Evolutionary conservation across 257 asterid genomes (phyloP).

Genomic region (Solanum infundibuliforme): DNA sequence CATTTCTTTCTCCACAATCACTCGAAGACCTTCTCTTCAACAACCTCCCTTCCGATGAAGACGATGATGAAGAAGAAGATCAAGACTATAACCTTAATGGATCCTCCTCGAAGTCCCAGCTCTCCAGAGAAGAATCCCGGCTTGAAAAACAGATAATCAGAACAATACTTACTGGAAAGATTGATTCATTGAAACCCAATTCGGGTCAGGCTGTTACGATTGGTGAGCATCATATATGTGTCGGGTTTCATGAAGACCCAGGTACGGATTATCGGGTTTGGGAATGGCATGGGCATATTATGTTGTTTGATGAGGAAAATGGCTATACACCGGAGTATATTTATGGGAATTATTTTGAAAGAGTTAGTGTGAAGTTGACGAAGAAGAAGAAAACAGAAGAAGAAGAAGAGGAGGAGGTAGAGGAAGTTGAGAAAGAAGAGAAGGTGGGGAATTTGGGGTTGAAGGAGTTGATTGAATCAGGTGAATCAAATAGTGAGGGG

Average conservation of each 20-base stretch:
- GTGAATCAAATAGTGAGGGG: constrained; percentile 28
- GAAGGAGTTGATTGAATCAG: constrained; percentile 69
- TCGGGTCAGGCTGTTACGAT: constrained; percentile 78
- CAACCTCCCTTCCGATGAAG: constrained; percentile 44
- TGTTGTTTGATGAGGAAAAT: constrained; percentile 87
- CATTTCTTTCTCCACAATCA: constrained; percentile 35
- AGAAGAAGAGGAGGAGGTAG: constrained; percentile 7
- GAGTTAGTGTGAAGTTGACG: constrained; percentile 22
- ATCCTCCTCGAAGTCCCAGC: constrained; percentile 47
- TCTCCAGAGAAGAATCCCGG: constrained; percentile 70
- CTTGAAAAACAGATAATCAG: constrained; percentile 80
- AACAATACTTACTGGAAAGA: constrained; percentile 45
- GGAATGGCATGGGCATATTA: constrained; percentile 97
- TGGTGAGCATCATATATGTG: constrained; percentile 88
- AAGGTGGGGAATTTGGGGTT: constrained; percentile 51
- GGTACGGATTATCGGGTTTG: constrained; percentile 79
- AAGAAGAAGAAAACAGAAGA: constrained; percentile 4
- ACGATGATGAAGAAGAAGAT: constrained; percentile 26
- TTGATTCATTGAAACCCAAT: constrained; percentile 64
- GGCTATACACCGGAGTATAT: constrained; percentile 85
- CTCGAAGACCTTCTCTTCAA: constrained; percentile 70
- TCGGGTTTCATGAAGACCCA: constrained; percentile 63
- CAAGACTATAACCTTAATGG: background rate
- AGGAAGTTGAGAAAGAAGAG: constrained; percentile 13
- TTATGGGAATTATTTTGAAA: constrained; percentile 86